Evolutionary conservation across 1,284 basidiomycete species (phyloP).

Genomic region (Ustilago trichophora): DNA sequence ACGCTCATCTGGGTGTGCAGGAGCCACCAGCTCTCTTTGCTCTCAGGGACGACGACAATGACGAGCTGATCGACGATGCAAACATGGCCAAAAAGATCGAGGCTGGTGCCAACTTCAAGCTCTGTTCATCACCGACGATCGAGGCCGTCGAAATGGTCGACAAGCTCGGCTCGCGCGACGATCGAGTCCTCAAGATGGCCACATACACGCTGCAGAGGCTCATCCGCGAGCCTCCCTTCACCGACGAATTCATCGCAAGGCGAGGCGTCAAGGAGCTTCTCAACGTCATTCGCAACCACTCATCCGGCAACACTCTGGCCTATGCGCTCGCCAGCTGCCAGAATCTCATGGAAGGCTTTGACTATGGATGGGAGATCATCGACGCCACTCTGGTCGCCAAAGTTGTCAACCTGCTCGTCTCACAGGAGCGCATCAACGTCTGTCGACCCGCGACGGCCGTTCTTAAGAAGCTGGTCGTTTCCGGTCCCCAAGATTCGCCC

Average conservation of each 20-base stretch:
- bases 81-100: conserved; percentile 62
- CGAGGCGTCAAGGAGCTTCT: conserved; percentile 71
- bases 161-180: conserved; percentile 75
- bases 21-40: conserved; percentile 84
- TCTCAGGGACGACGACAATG: conserved; percentile 80
- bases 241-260: conserved; percentile 81
- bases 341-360: conserved; percentile 71
- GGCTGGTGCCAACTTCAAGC: conserved; percentile 64
- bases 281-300: conserved; percentile 56
- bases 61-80: conserved; percentile 84
- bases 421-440: conserved; percentile 75
- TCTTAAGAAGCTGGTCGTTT: conserved; percentile 79
- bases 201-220: conserved; percentile 84
- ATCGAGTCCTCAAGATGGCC: conserved; percentile 74
- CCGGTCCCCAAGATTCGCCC: conserved; percentile 48
- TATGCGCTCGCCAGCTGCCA: conserved; percentile 85
- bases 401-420: conserved; percentile 78
- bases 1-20: conserved; percentile 76
- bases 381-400: conserved; percentile 77
- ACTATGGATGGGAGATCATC: conserved; percentile 75
- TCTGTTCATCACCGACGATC: conserved; percentile 81
- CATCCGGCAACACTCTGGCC: conserved; percentile 84
- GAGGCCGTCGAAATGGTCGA: conserved; percentile 83
- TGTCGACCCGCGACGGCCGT: conserved; percentile 96
- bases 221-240: conserved; percentile 89